phyloP scores from a whole-genome alignment of 192 early-diverging fungal species.

The Coemansia erecta region DNA sequence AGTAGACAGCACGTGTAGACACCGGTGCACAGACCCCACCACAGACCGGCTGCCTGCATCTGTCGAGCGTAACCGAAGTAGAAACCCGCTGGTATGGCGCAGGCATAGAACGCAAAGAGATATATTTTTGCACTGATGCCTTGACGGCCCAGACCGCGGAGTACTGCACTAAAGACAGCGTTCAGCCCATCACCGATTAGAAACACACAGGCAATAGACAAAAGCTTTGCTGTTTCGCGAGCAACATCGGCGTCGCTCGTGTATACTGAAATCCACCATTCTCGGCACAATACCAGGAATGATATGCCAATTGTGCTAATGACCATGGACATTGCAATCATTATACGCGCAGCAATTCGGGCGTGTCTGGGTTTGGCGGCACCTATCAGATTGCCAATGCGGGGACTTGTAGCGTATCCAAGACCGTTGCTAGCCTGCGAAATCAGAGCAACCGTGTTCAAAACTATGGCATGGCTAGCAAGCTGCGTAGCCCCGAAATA shows the following conservation, averaged over 20 bases:
- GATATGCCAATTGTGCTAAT: slow-evolving; percentile 39
- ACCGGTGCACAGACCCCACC: slow-evolving; percentile 34
- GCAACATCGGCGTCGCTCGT: slow-evolving; percentile 67
- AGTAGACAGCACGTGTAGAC: slow-evolving; percentile 9
- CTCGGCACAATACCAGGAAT: slow-evolving; percentile 5
- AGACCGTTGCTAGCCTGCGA: slow-evolving; percentile 68
- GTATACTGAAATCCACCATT: slow-evolving; percentile 51
- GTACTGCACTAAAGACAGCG: slow-evolving; percentile 53
- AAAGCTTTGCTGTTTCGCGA: slow-evolving; percentile 60
- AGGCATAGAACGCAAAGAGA: slow-evolving; percentile 47
- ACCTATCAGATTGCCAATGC: slow-evolving; percentile 71
- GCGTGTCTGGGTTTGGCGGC: too few relatives aligned
- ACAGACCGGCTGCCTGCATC: slow-evolving; percentile 23
- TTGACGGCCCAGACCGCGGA: slow-evolving; percentile 54
- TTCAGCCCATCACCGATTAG: slow-evolving; percentile 59
- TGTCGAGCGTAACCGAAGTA: slow-evolving; percentile 35
- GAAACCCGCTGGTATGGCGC: slow-evolving; percentile 47
- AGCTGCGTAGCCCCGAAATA: slow-evolving; percentile 66
- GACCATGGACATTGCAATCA: slow-evolving; percentile 54
- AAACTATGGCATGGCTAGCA: slow-evolving; percentile 70
- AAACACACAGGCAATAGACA: slow-evolving; percentile 72
- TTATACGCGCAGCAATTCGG: slow-evolving; percentile 20
- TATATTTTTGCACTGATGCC: slow-evolving; percentile 46
- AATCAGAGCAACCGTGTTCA: slow-evolving; percentile 63
- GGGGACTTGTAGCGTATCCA: slow-evolving; percentile 65